These are phyloP conservation scores for Eimeria necatrix DNA, from an alignment of 169 alveolate species.

Conservation along the genomic window DNA sequence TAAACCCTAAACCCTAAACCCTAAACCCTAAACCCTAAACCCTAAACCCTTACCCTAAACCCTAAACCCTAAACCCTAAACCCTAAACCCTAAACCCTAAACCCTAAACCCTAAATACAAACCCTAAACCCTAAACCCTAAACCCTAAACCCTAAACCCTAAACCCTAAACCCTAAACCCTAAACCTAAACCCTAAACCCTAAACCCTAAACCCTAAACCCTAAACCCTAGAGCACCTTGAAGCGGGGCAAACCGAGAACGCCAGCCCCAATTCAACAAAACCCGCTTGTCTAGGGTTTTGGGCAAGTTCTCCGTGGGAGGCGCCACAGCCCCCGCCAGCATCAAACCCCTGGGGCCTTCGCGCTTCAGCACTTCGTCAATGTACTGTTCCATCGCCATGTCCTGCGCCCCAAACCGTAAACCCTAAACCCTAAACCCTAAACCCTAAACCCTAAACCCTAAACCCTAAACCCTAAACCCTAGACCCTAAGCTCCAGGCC, in stretches of 20 bases:
- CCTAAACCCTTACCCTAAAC: no score
- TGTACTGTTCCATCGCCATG: constrained; percentile 12
- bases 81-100: no score
- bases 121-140: not conserved
- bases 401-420: constrained; percentile 11
- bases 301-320: not conserved
- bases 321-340: not conserved
- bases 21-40: no score
- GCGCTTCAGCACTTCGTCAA: not conserved
- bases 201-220: constrained; percentile 34
- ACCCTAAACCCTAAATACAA: not conserved
- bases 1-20: no score
- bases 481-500: not conserved
- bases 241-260: constrained; percentile 14
- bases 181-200: not conserved
- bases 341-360: constrained; percentile 29
- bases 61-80: no score
- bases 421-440: constrained; percentile 38
- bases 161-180: no score
- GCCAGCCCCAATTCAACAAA: no score
- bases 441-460: constrained; percentile 50
- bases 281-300: not conserved
- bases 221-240: no score
- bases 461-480: constrained; percentile 38
- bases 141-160: not conserved